Evolutionary conservation across 2,329 filamentous ascomycete genomes (phyloP).

Genomic region (Gyromitra esculenta): DNA sequence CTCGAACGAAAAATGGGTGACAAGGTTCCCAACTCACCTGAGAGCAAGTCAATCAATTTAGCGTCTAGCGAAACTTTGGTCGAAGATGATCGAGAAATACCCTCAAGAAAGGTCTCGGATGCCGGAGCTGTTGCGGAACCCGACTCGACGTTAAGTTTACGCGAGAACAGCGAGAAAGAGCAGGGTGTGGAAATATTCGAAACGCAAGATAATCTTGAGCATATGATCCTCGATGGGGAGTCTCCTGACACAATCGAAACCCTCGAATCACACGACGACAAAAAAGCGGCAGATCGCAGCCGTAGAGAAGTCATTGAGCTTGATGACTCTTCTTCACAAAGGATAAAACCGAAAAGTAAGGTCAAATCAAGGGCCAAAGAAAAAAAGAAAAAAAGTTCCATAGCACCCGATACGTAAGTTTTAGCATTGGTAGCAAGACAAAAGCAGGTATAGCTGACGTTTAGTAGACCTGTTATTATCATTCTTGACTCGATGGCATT

Average conservation of each 20-base stretch:
- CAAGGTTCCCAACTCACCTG: conserved; percentile 42
- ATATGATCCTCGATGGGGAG: conserved; percentile 41
- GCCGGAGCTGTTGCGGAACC: neutral
- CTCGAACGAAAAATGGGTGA: conserved; percentile 62
- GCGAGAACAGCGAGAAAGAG: neutral
- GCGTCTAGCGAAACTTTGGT: conserved; percentile 30
- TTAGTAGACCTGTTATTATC: conserved; percentile 75
- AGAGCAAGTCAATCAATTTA: conserved; percentile 35
- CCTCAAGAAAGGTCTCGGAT: conserved; percentile 1
- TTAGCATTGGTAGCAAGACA: neutral
- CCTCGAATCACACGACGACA: neutral
- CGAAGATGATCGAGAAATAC: conserved; percentile 21
- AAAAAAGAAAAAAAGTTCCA: conserved; percentile 39
- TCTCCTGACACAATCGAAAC: conserved; percentile 11
- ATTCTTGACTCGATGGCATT: conserved; percentile 85
- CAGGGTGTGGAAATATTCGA: conserved; percentile 26
- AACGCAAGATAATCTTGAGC: conserved; percentile 31
- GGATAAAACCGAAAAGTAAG: conserved; percentile 17
- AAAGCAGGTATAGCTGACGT: conserved; percentile 58
- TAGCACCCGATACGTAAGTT: conserved; percentile 49
- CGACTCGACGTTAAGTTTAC: neutral
- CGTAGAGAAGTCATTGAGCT: conserved; percentile 37
- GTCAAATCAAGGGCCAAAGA: neutral
- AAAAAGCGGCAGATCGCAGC: neutral
- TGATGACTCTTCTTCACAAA: conserved; percentile 27